Percentiles rank a stretch among this genome's conserved stretches.
phyloP scores from a whole-genome alignment of 1,284 basidiomycete genomes.

The Apiotrichum sp. region DNA sequence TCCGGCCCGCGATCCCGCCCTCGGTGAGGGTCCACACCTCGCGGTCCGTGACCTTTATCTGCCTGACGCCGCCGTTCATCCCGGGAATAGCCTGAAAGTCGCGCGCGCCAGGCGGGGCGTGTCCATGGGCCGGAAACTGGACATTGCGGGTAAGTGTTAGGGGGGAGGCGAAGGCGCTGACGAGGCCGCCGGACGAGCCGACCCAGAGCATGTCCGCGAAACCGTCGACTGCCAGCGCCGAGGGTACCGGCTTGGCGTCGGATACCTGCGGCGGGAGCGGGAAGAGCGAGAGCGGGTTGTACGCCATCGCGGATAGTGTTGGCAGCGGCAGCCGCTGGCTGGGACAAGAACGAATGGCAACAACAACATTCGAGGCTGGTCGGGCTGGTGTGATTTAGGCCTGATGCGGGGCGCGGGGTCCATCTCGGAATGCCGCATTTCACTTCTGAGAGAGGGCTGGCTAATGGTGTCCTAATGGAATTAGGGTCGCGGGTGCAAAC shows the following conservation, averaged over 20 bases:
- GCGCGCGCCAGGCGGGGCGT: conserved; percentile 45
- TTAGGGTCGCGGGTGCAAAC: too few relatives aligned
- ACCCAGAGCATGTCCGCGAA: conserved; percentile 85
- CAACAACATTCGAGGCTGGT: too few relatives aligned
- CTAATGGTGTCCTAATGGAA: too few relatives aligned
- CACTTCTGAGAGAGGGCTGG: too few relatives aligned
- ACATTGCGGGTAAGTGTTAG: conserved; percentile 53
- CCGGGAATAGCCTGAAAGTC: conserved; percentile 15
- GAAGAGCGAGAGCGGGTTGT: conserved; percentile 44
- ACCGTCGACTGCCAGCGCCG: conserved; percentile 78
- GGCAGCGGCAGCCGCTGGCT: too few relatives aligned
- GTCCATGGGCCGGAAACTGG: conserved; percentile 60
- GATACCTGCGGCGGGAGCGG: conserved; percentile 35
- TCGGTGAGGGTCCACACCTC: conserved; percentile 54
- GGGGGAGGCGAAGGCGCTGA: conserved; percentile 66
- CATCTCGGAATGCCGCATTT: too few relatives aligned
- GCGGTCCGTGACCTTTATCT: conserved; percentile 66
- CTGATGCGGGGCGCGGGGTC: too few relatives aligned
- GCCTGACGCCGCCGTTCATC: conserved; percentile 52
- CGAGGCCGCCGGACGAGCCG: conserved; percentile 66
- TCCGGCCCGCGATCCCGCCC: conserved; percentile 43
- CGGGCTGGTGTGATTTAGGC: too few relatives aligned
- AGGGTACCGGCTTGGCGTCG: conserved; percentile 45
- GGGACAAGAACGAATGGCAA: too few relatives aligned
- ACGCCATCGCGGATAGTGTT: conserved; percentile 6